Conservation (phyloP, 2,329 filamentous ascomycete species). For the Colletotrichum limetticola region DNA sequence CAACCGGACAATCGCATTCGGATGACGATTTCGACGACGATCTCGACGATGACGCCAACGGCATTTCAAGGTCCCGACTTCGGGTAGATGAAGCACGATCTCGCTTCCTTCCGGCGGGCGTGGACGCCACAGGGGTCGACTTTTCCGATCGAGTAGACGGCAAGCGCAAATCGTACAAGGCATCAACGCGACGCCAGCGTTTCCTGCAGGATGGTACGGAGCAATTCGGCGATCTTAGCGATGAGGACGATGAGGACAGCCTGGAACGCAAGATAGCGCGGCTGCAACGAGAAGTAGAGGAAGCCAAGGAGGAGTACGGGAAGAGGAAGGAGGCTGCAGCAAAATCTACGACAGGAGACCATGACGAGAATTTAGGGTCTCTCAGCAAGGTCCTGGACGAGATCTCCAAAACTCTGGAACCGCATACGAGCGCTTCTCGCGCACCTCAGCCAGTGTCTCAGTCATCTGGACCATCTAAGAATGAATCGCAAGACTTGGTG, state of each 20-base stretch:
- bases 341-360: slow-evolving; percentile 50
- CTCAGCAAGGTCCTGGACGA: slow-evolving; percentile 79
- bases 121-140: slow-evolving; percentile 83
- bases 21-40: slow-evolving; percentile 72
- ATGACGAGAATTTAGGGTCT: slow-evolving; percentile 70
- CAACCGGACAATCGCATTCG: slow-evolving; percentile 64
- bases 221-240: slow-evolving; percentile 79
- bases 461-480: slow-evolving; percentile 35
- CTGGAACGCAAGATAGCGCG: slow-evolving; percentile 84
- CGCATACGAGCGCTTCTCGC: slow-evolving; percentile 35
- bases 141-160: slow-evolving; percentile 89
- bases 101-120: slow-evolving; percentile 78
- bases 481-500: slow-evolving; percentile 37
- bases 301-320: slow-evolving; percentile 72
- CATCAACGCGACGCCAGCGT: slow-evolving; percentile 74
- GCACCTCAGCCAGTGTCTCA: not conserved
- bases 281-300: slow-evolving; percentile 84
- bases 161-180: slow-evolving; percentile 86
- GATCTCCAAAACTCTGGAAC: slow-evolving; percentile 57
- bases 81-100: slow-evolving; percentile 83
- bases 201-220: slow-evolving; percentile 71
- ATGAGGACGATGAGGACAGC: slow-evolving; percentile 76
- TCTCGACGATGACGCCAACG: slow-evolving; percentile 71
- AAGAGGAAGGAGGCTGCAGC: slow-evolving; percentile 61
- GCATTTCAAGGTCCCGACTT: slow-evolving; percentile 81